Percentiles rank a stretch among this genome's conserved stretches.
Conservation (phyloP, 495 filamentous ascomycete species). For the Lasiosphaeris hirsuta region DNA sequence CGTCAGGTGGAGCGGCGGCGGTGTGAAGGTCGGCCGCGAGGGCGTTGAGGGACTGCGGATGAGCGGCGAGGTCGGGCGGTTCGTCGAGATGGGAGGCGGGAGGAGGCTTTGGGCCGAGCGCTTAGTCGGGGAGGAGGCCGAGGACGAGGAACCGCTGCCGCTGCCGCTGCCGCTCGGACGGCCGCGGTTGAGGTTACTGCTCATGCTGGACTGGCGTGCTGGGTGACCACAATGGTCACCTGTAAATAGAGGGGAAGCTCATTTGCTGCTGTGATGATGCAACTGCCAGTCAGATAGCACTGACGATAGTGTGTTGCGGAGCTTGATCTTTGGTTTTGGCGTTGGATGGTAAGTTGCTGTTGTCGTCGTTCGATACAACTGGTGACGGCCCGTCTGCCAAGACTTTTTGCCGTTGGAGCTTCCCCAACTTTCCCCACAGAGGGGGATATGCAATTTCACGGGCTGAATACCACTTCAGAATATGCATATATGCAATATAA, state of each 20-base stretch:
- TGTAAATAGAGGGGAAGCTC: background rate
- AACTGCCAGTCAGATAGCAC: no score
- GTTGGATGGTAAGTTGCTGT: no score
- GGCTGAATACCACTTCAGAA: no score
- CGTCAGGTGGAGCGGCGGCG: conserved; percentile 61
- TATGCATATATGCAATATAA: no score
- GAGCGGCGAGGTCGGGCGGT: conserved; percentile 6
- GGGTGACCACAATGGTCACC: background rate
- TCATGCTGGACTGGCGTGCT: conserved; percentile 10
- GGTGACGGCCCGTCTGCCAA: no score
- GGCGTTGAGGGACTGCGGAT: conserved; percentile 11
- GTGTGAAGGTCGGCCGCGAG: conserved; percentile 2
- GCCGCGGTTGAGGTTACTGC: conserved; percentile 1
- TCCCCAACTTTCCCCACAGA: no score
- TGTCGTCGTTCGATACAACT: no score
- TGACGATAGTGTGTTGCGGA: background rate
- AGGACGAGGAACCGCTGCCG: conserved; percentile 17
- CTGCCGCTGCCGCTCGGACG: conserved; percentile 10
- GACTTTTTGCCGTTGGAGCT: no score
- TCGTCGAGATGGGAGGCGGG: background rate
- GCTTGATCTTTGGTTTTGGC: no score
- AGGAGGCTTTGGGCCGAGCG: conserved; percentile 8
- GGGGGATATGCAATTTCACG: no score
- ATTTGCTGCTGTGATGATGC: background rate
- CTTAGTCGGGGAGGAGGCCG: conserved; percentile 16